Evolutionary conservation across 139 green algal species (phyloP), one percentile per base, ranked within the genome.

Genomic region (Nannochloris sp.): DNA sequence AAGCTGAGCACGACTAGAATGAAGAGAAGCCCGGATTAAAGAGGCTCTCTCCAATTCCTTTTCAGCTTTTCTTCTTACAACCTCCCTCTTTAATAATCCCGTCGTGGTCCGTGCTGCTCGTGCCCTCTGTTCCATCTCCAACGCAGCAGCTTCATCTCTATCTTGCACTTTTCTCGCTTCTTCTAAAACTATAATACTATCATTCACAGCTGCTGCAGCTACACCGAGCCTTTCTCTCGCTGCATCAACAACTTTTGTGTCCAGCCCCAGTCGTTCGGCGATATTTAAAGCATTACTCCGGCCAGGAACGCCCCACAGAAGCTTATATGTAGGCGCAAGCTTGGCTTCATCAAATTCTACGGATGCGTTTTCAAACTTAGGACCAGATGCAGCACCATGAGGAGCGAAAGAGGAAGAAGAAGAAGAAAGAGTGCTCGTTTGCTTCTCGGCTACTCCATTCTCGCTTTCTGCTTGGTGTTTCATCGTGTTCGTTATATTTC

Each of bases 281-380:
- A 95, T 91, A 80, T 89, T 88, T 39, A 95, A 73, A 2, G 84
- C 88, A 67, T 91, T 90, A 67, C 72, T 87, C 30, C 81, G 63
- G 25, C 90, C 89, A 2, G 89, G 88, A 3, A 95, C 75, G 33
- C 89, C 90, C 89, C 86, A 94, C 51, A 95, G 70, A 58, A 96
- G 73, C 23, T 77, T 67, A 79, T 96, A 96, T 4, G 90, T 96
- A 8, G 89, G 89, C 1, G 72, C 75, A 37, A 96, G 79, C 30
- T 60, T 65, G 23, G 65, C 73, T 47, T 89, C 82, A 64, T 97
- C 85, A 76, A 97, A 96, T 70, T 96, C 90, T 48, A 95, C 85
- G 32, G 74, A 85, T 3, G 85, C 87, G 60, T 96, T 96, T 72
- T 95, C 89, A 67, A 93, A 90, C 4, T 77, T 57, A 44, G 33